phyloP scores from a whole-genome alignment of 2,329 filamentous ascomycete species.

The Dactylonectria estremocensis region DNA sequence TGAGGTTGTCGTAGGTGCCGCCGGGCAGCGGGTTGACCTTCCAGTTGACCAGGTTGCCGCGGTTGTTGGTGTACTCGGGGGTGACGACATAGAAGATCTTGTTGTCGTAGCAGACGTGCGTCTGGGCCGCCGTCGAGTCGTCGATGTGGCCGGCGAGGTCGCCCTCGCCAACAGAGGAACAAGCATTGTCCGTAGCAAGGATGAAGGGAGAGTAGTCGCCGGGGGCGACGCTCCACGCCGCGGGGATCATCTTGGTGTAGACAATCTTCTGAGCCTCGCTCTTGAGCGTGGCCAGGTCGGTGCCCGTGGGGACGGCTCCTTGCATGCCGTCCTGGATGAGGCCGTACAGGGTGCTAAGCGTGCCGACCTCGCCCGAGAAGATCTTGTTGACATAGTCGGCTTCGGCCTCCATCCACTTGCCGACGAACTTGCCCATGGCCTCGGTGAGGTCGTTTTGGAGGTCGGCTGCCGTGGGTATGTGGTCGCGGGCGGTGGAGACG shows the following conservation, averaged over 20 bases:
- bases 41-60: conserved; percentile 2
- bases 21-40: conserved; percentile 10
- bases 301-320: conserved; percentile 4
- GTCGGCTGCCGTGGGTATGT: conserved; percentile 8
- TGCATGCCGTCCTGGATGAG: conserved; percentile 13
- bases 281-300: conserved; percentile 11
- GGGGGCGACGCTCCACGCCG: conserved; percentile 13
- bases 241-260: conserved; percentile 22
- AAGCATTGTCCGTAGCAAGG: conserved; percentile 13
- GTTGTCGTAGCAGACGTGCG: conserved; percentile 15
- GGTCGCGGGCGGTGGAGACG: conserved; percentile 15
- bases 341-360: conserved; percentile 9
- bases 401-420: conserved; percentile 16
- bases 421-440: conserved; percentile 17
- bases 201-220: conserved; percentile 11
- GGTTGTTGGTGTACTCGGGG: conserved; percentile 13
- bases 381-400: conserved; percentile 19
- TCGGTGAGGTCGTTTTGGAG: conserved; percentile 10
- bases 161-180: background rate
- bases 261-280: conserved; percentile 12
- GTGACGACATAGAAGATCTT: conserved; percentile 20
- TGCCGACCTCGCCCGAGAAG: conserved; percentile 2
- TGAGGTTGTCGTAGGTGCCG: conserved; percentile 14
- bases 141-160: conserved; percentile 12
- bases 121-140: conserved; percentile 12